These are phyloP conservation scores for Neoconidiobolus thromboides DNA, from an alignment of 371 early-diverging fungal genomes.

Conservation along the genomic window DNA sequence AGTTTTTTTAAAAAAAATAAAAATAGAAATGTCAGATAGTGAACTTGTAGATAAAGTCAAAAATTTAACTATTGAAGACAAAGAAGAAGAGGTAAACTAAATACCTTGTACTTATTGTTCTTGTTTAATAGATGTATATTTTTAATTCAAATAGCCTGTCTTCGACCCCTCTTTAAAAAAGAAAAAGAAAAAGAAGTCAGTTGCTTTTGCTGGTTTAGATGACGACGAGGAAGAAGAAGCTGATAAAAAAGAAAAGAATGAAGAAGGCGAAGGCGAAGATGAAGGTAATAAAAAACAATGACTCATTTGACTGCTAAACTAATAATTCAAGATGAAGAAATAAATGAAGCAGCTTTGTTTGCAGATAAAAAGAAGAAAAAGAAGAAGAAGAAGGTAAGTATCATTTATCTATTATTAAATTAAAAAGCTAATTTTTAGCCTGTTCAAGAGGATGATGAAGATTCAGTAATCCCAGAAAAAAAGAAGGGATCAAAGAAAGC, in stretches of 20 bases:
- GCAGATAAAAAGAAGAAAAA: conserved; percentile 77
- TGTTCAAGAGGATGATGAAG: not conserved
- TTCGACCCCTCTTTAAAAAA: conserved; percentile 29
- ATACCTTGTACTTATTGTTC: not conserved
- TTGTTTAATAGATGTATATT: not conserved
- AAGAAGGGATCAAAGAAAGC: conserved; percentile 20
- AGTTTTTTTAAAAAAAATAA: not conserved
- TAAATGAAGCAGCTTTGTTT: conserved; percentile 58
- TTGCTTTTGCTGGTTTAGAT: conserved; percentile 12
- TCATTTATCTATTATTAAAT: conserved; percentile 16
- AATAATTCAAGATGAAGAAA: conserved; percentile 15
- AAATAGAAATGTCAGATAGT: not conserved
- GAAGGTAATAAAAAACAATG: not conserved
- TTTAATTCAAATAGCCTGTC: conserved; percentile 12
- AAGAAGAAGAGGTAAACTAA: not conserved
- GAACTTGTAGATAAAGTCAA: not conserved
- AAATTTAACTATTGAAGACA: not conserved
- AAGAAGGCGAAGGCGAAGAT: conserved; percentile 11
- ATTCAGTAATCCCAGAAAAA: conserved; percentile 11
- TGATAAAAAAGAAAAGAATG: conserved; percentile 8
- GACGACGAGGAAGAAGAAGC: conserved; percentile 14
- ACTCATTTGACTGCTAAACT: not conserved
- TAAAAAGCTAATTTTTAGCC: conserved; percentile 12
- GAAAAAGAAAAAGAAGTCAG: conserved; percentile 48
- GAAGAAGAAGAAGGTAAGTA: conserved; percentile 51